These are phyloP conservation scores for Bipolaris zeicola DNA, from an alignment of 2,329 filamentous ascomycete genomes.

Conservation along the genomic window DNA sequence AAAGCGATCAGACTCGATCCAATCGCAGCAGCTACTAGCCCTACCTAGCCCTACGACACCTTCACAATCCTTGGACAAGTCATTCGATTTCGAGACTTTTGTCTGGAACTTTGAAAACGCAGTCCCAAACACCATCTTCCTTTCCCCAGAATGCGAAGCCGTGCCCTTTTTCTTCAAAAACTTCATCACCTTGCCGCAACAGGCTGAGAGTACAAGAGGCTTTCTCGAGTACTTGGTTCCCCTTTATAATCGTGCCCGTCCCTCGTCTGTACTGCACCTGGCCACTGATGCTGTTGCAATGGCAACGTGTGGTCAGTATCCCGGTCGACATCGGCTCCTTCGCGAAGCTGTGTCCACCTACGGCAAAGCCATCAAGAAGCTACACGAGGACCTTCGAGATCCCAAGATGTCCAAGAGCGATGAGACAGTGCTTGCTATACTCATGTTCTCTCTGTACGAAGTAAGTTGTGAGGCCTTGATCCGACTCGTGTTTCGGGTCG, in stretches of 20 bases:
- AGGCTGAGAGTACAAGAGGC: conserved; percentile 46
- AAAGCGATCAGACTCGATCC: conserved; percentile 16
- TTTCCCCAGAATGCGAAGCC: conserved; percentile 46
- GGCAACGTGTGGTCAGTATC: conserved; percentile 47
- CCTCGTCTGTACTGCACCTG: conserved; percentile 48
- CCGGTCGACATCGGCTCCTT: conserved; percentile 41
- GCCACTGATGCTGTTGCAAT: conserved; percentile 49
- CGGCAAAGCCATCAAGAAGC: conserved; percentile 46
- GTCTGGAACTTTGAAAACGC: conserved; percentile 38
- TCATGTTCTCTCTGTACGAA: conserved; percentile 52
- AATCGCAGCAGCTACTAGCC: conserved; percentile 28
- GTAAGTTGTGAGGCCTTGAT: conserved; percentile 37
- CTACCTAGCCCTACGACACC: conserved; percentile 26
- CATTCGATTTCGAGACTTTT: conserved; percentile 35
- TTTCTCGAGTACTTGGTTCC: conserved; percentile 48
- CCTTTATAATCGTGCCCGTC: conserved; percentile 43
- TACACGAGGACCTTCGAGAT: conserved; percentile 47
- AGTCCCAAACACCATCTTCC: conserved; percentile 33
- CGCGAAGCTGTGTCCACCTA: conserved; percentile 45
- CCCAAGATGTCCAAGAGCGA: conserved; percentile 44
- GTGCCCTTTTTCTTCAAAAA: conserved; percentile 52
- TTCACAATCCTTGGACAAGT: conserved; percentile 16
- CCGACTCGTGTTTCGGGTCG: conserved; percentile 19
- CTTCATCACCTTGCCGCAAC: conserved; percentile 47
- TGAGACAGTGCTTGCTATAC: conserved; percentile 47